Percentiles rank a stretch among this genome's conserved stretches.
Evolutionary conservation across 2,329 filamentous ascomycete genomes (phyloP).

Genomic region (Bertia moriformis): DNA sequence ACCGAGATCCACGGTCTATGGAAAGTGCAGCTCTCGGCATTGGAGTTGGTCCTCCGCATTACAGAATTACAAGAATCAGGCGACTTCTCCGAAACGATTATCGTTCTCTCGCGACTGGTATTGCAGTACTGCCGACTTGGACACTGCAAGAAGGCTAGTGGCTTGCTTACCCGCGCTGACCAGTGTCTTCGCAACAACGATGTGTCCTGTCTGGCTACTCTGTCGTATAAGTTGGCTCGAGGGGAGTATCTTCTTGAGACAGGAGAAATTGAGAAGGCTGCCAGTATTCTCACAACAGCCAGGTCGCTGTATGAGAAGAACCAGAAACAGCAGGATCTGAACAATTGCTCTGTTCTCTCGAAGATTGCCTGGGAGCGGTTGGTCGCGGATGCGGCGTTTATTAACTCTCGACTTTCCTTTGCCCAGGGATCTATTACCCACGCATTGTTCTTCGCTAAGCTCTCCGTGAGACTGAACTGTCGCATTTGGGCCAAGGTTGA

Average conservation of each 20-base stretch:
- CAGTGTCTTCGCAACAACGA: constrained; percentile 15
- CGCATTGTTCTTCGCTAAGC: not conserved
- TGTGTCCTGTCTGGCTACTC: constrained; percentile 20
- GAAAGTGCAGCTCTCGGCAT: constrained; percentile 24
- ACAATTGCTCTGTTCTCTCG: constrained; percentile 11
- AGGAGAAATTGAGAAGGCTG: constrained; percentile 23
- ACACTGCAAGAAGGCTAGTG: constrained; percentile 31
- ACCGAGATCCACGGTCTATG: constrained; percentile 36
- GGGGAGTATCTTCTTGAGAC: constrained; percentile 32
- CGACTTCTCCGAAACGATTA: constrained; percentile 20
- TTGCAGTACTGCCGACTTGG: constrained; percentile 34
- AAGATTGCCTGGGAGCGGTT: constrained; percentile 25
- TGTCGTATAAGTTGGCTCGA: constrained; percentile 31
- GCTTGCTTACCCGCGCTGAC: constrained; percentile 27
- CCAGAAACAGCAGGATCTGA: constrained; percentile 11
- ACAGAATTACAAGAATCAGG: constrained; percentile 22
- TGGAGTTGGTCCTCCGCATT: constrained; percentile 25
- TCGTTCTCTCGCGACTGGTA: constrained; percentile 24
- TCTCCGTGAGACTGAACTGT: not conserved
- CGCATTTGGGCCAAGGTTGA: constrained; percentile 1
- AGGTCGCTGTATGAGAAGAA: constrained; percentile 15
- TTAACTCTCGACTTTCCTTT: constrained; percentile 27
- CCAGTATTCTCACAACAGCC: constrained; percentile 13
- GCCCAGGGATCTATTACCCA: constrained; percentile 6
- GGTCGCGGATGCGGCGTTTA: constrained; percentile 29